Evolutionary conservation across 2,329 filamentous ascomycete species (phyloP), one percentile per base, ranked within the genome.

Genomic region (Trichoderma harzianum): DNA sequence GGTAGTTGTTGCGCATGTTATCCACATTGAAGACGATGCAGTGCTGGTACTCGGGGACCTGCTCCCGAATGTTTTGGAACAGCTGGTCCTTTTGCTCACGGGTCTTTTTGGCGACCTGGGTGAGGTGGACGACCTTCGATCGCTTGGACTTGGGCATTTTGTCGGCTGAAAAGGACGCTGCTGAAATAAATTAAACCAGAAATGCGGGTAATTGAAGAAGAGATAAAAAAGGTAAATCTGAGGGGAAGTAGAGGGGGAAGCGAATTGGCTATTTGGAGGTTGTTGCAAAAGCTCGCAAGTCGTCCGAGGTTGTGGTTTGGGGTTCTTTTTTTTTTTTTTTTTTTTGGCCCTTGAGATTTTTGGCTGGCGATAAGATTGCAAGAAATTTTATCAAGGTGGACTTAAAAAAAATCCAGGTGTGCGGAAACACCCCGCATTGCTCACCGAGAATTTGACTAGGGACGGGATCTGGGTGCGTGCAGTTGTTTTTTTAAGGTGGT

Each of bases 61-160:
- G 91, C 81, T 95, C 91, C 82, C 94, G 94, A 75, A 99, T 92
- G 82, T 93, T 94, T 83, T 92, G 87, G 85, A 95, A 97, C 74
- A 98, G 91, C 79, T 92, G 91, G 79, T 95, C 89, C 82, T 95
- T 95, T 83, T 98, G 92, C 86, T 97, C 97, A 83, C 93, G 92
- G 74, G 90, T 91, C 87, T 98, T 98, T 87, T 97, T 98, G 83
- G 90, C 86, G 78, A 96, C 95, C 86, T 96, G 92, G 77, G 95
- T 94, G 80, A 97, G 89, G 86, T 97, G 92, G 77, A 97, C 90
- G 82, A 97, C 87, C 84, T 92, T 95, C 78, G 92, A 88, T 83
- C 96, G 93, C 88, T 96, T 98, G 75, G 96, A 98, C 86, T 97
- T 95, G 81, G 96, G 96, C 96, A 99, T 99, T 76, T 79, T 85